A percentile compares a stretch with the other conserved stretches of the same genome.
Evolutionary conservation across 2,329 filamentous ascomycete genomes (phyloP).

Genomic region (Alternaria sp.): DNA sequence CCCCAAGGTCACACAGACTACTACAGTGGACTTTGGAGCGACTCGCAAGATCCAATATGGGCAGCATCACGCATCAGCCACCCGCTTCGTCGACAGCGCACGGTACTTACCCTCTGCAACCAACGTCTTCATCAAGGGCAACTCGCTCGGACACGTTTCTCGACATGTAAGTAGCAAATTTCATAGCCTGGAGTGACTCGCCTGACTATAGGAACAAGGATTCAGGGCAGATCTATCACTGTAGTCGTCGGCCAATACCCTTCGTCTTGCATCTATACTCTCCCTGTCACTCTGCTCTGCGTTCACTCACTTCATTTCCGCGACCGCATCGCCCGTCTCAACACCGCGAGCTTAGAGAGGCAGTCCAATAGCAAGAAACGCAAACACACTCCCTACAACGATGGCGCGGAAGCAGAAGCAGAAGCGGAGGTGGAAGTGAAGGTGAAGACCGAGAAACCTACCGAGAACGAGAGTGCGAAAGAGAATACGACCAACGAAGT

Average conservation of each 20-base stretch:
- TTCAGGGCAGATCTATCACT: constrained; percentile 18
- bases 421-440: not conserved
- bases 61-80: not conserved
- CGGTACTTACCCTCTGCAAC: not conserved
- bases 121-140: not conserved
- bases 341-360: not conserved
- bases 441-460: not conserved
- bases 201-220: constrained; percentile 7
- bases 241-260: constrained; percentile 15
- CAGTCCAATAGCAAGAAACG: constrained; percentile 21
- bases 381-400: constrained; percentile 7
- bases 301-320: constrained; percentile 21
- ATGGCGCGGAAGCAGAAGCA: not conserved
- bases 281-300: constrained; percentile 22
- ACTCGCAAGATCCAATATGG: not conserved
- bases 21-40: rapidly evolving
- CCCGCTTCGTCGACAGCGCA: not conserved
- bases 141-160: constrained; percentile 13
- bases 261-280: constrained; percentile 9
- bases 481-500: not conserved
- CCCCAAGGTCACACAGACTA: not conserved
- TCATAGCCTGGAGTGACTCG: not conserved
- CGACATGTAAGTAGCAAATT: constrained; percentile 8
- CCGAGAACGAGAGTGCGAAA: not conserved
- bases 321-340: constrained; percentile 9